A percentile compares a stretch with the other conserved stretches of the same genome.
Conservation (phyloP, 768 basidiomycete species). For the Phanerochaete sordida region DNA sequence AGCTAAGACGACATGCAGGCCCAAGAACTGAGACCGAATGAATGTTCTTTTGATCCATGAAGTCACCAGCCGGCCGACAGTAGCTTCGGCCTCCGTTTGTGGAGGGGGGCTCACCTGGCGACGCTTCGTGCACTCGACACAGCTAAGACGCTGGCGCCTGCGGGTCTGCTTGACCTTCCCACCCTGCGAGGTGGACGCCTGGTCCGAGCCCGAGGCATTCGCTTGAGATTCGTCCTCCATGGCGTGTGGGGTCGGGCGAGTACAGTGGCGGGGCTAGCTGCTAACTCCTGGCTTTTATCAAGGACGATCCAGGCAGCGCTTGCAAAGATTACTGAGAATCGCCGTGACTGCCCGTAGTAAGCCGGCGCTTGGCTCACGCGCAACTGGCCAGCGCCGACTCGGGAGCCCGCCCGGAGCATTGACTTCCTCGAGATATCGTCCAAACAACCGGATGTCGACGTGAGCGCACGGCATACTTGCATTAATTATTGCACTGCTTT, state of each 20-base stretch:
- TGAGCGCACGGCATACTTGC: too few species aligned
- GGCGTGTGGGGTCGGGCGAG: neutral
- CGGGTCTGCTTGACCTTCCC: slow-evolving; percentile 49
- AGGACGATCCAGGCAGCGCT: neutral
- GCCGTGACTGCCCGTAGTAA: neutral
- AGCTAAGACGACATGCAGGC: too few species aligned
- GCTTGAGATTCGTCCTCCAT: neutral
- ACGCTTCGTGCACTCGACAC: slow-evolving; percentile 54
- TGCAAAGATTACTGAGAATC: neutral
- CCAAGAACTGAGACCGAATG: too few species aligned
- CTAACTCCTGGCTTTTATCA: neutral
- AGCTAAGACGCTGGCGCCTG: slow-evolving; percentile 46
- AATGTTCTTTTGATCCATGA: too few species aligned
- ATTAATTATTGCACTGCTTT: too few species aligned
- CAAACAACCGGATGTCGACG: too few species aligned
- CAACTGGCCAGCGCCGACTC: too few species aligned
- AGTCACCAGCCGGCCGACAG: too few species aligned
- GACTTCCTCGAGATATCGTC: too few species aligned
- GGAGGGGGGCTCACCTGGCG: slow-evolving; percentile 39
- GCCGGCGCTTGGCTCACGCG: neutral
- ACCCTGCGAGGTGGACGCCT: slow-evolving; percentile 3
- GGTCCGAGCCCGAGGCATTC: neutral
- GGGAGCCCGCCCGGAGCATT: neutral
- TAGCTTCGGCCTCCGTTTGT: too few species aligned
- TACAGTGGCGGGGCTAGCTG: neutral